These are phyloP conservation scores for Chrysochromulina tobinii DNA, from an alignment of 78 protist genomes.

Conservation along the genomic window DNA sequence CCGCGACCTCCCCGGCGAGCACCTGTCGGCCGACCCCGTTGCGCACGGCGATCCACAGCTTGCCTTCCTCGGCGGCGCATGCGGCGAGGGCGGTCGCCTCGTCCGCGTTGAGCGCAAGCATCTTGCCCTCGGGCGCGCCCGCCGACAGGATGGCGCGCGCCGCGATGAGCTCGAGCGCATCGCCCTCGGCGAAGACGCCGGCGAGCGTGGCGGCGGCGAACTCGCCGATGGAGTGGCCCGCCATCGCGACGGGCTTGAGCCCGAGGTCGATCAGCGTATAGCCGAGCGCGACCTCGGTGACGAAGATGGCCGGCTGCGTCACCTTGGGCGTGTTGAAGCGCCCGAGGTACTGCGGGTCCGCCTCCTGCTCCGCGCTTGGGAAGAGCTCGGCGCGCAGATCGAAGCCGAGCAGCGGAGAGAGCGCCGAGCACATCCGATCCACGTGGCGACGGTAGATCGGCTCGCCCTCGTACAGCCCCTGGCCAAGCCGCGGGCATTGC, in stretches of 20 bases:
- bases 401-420: background rate
- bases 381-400: constrained; percentile 7
- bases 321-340: background rate
- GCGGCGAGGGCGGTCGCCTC: background rate
- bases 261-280: constrained; percentile 7
- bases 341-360: background rate
- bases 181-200: background rate
- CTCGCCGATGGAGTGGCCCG: constrained; percentile 52
- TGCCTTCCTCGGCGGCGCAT: background rate
- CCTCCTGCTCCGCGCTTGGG: background rate
- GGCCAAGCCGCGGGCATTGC: constrained; percentile 24
- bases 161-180: constrained; percentile 9
- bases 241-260: constrained; percentile 15
- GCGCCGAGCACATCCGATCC: constrained; percentile 4
- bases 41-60: background rate
- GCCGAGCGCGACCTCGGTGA: constrained; percentile 24
- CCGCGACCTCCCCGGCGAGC: background rate
- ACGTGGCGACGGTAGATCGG: background rate
- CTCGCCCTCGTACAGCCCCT: background rate
- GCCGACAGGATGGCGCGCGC: constrained; percentile 3
- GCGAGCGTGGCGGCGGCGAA: constrained; percentile 43
- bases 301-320: constrained; percentile 43
- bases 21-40: background rate
- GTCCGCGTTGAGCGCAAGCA: background rate
- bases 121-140: background rate